A percentile compares a stretch with the other conserved stretches of the same genome.
Evolutionary conservation across 1,139 yeast species (phyloP).

Genomic region (Chernovozyma aurita): DNA sequence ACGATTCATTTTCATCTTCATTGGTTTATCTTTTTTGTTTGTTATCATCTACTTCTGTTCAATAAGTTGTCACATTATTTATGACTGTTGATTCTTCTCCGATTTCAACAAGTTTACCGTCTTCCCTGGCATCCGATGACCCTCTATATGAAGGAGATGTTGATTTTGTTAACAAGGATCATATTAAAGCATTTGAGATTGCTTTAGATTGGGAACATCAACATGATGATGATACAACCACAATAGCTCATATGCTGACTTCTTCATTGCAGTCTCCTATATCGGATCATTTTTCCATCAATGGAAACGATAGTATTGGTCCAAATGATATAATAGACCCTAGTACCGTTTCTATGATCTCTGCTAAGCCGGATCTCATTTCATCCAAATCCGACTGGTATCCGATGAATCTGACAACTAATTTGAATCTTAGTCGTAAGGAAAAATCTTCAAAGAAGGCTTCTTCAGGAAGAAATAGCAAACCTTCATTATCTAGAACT

Average conservation of each 20-base stretch:
- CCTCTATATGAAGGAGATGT: slow-evolving; percentile 25
- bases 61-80: too few species aligned
- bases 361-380: slow-evolving; percentile 31
- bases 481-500: slow-evolving; percentile 14
- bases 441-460: slow-evolving; percentile 1
- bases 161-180: slow-evolving; percentile 33
- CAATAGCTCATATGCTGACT: slow-evolving; percentile 6
- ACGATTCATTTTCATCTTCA: too few species aligned
- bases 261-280: slow-evolving; percentile 2
- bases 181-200: slow-evolving; percentile 37
- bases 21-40: too few species aligned
- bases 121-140: too few species aligned
- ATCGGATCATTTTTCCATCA: not conserved
- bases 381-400: slow-evolving; percentile 67
- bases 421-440: not conserved
- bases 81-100: too few species aligned
- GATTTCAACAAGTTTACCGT: too few species aligned
- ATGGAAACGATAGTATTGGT: not conserved
- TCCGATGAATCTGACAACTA: slow-evolving; percentile 39
- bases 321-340: slow-evolving; percentile 1
- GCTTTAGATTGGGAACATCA: slow-evolving; percentile 38
- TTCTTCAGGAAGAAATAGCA: slow-evolving; percentile 3
- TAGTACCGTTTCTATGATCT: slow-evolving; percentile 4
- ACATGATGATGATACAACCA: slow-evolving; percentile 16
- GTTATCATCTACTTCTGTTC: too few species aligned